These are phyloP conservation scores for Leishmania amazonensis DNA, from an alignment of 208 protist species.

Conservation along the genomic window DNA sequence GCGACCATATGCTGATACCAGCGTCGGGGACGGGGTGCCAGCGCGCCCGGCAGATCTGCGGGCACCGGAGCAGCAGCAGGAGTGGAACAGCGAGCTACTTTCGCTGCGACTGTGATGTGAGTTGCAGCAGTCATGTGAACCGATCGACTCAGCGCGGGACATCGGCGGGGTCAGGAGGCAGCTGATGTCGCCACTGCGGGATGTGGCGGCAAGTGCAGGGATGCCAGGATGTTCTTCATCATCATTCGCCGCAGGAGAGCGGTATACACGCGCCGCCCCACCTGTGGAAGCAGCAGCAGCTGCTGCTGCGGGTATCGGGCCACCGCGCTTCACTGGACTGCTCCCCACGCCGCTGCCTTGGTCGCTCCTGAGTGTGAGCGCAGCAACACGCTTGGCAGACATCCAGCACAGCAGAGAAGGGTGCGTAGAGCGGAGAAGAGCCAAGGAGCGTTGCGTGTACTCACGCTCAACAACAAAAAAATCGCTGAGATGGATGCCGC, in stretches of 20 bases:
- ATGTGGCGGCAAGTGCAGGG: neutral
- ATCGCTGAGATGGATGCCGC: neutral
- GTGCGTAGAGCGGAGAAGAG: neutral
- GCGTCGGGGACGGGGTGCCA: neutral
- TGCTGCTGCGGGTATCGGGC: neutral
- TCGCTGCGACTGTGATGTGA: constrained; percentile 14
- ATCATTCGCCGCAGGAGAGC: neutral
- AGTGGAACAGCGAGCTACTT: constrained; percentile 8
- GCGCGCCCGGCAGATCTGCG: neutral
- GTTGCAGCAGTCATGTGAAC: neutral
- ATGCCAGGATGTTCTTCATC: neutral
- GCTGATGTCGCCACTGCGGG: neutral
- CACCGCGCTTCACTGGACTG: neutral
- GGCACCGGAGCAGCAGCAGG: constrained; percentile 1
- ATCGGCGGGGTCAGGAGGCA: neutral
- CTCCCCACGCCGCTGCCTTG: neutral
- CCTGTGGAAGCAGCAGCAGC: neutral
- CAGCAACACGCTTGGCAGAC: neutral
- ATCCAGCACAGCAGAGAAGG: neutral
- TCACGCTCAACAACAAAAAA: neutral
- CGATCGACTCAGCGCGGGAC: neutral
- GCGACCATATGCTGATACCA: neutral
- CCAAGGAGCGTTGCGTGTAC: neutral
- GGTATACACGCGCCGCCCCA: neutral
- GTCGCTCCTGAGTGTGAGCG: neutral